Base-by-base conservation (phyloP, 179 eudicot species). In the Corrigiola litoralis region DNA sequence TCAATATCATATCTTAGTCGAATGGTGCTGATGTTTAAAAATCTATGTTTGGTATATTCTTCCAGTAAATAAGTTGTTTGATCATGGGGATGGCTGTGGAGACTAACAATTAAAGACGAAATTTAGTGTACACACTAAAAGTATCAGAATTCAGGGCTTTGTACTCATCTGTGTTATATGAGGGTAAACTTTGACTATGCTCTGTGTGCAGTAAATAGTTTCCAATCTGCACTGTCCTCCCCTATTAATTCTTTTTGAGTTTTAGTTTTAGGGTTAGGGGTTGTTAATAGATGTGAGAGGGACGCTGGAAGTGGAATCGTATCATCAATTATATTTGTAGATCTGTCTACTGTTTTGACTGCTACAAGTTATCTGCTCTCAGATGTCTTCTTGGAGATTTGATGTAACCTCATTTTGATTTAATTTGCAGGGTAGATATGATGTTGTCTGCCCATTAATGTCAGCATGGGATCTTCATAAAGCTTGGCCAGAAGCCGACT, bases 401-500 rank as follows among this genome's bases (percentile, higher is more conserved):
- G 23, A 9, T 66, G 37, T 42, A 37, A n/a, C n/a, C n/a, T n/a
- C n/a, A n/a, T n/a, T n/a, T n/a, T n/a, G n/a, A n/a, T n/a, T n/a
- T n/a, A n/a, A n/a, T 63, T 56, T 79, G 50, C 94, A 91, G 99
- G 97, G 97, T 72, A 82, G 97, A 67, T 94, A 94, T 66, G 99
- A 94, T 64, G 80, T 87, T 40, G 75, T 87, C 75, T 88, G 96
- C 65, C 96, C 99, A 24, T 83, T 94, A 80, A 88, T 94, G 95
- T 83, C 99, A 47, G 99, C 99, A 49, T 94, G 99, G 99, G 99
- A 94, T 77, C 97, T 91, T 71, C 99, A 94, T 75, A 91, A 86
- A 77, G 97, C 90, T 69, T 90, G 96, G 99, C 97, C 96, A 42
- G 99, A 94, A 75, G 95, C 99, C 12, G 96, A 90, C 36, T 64